A percentile compares a stretch with the other conserved stretches of the same genome.
phyloP scores from a whole-genome alignment of 768 basidiomycete species.

The Lactifluus volemus region DNA sequence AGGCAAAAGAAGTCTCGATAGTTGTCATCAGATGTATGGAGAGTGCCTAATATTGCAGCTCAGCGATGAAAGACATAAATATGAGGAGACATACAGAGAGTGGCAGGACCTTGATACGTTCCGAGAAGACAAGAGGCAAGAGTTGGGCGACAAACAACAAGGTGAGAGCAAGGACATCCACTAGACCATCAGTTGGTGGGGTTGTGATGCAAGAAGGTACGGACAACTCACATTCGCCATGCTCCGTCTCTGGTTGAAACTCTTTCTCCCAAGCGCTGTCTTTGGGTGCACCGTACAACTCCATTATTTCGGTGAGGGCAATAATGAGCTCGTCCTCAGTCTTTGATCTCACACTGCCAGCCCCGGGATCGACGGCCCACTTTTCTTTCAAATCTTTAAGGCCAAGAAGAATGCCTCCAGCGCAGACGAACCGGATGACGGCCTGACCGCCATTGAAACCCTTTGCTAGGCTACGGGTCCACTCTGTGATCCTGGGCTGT shows the following conservation, averaged over 20 bases:
- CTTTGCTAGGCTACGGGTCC: slow-evolving; percentile 43
- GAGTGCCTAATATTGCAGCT: slow-evolving; percentile 25
- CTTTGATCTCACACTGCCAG: slow-evolving; percentile 27
- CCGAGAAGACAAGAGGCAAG: slow-evolving; percentile 42
- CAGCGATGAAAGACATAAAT: slow-evolving; percentile 10
- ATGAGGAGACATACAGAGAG: slow-evolving; percentile 32
- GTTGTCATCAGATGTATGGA: slow-evolving; percentile 32
- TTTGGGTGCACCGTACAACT: slow-evolving; percentile 34
- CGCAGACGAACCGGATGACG: slow-evolving; percentile 51
- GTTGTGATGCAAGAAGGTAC: not conserved
- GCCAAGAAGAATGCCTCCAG: slow-evolving; percentile 56
- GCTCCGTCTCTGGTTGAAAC: slow-evolving; percentile 47
- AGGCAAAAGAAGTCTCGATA: slow-evolving; percentile 46
- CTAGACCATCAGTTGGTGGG: not conserved
- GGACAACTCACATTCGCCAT: slow-evolving; percentile 27
- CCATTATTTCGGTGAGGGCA: slow-evolving; percentile 67
- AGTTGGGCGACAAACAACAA: slow-evolving; percentile 52
- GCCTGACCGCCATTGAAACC: slow-evolving; percentile 63
- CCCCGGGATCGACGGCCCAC: slow-evolving; percentile 24
- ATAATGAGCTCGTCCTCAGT: slow-evolving; percentile 63
- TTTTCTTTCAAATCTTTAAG: slow-evolving; percentile 43
- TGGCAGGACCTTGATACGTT: slow-evolving; percentile 54
- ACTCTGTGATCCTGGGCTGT: slow-evolving; percentile 27
- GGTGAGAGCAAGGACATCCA: slow-evolving; percentile 23
- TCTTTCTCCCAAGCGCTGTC: slow-evolving; percentile 56